phyloP scores from a whole-genome alignment of 2,329 filamentous ascomycete genomes.

The Berkeleyomyces basicola region DNA sequence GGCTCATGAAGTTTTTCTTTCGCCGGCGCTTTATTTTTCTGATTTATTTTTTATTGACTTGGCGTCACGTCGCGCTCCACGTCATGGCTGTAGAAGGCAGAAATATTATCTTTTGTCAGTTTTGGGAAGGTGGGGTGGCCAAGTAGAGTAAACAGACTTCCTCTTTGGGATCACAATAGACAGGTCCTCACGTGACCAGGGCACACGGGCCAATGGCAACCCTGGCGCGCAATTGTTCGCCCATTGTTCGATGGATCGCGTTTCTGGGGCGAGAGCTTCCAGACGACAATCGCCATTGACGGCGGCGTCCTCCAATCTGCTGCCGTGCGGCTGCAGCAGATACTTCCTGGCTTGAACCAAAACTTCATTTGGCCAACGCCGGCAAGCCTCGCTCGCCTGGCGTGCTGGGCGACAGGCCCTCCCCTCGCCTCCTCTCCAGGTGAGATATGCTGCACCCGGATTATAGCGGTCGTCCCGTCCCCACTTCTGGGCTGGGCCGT shows the following conservation, averaged over 20 bases:
- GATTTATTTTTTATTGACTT: background rate
- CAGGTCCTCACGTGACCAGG: background rate
- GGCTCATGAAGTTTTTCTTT: background rate
- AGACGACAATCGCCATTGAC: background rate
- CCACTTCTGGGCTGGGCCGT: background rate
- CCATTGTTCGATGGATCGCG: background rate
- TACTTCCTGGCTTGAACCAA: background rate
- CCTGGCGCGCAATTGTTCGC: background rate
- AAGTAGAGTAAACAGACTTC: background rate
- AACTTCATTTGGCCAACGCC: background rate
- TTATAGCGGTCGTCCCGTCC: background rate
- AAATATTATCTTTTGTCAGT: background rate
- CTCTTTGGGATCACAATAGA: background rate
- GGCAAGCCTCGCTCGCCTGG: background rate
- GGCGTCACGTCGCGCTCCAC: background rate
- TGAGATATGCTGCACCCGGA: background rate
- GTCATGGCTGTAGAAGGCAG: background rate
- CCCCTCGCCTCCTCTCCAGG: background rate
- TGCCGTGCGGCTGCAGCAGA: background rate
- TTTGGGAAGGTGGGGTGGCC: background rate
- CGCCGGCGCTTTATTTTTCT: background rate
- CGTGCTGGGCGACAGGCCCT: background rate
- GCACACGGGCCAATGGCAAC: background rate
- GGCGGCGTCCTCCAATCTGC: background rate
- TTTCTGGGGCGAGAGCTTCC: background rate